Base-by-base conservation (phyloP, 1,139 yeast genomes). In the Yamadazyma conglobata region DNA sequence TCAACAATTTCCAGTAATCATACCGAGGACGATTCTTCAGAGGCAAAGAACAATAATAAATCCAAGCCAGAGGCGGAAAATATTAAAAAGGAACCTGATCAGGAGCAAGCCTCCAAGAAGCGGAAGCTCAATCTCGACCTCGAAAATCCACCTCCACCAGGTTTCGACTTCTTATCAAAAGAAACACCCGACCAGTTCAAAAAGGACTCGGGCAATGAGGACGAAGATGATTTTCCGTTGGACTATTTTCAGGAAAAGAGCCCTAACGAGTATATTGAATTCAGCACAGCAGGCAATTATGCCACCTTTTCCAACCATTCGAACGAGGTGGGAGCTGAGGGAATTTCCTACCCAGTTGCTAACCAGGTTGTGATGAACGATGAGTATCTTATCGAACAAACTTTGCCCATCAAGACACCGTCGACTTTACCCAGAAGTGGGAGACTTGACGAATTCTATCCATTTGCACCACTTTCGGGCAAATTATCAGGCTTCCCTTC, bases 201-300 rank as follows among this genome's bases (percentile, higher is more conserved):
- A 15, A 24, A 27, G 10, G 20, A 33, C 5, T 41, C 38, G 8
- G n/a, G n/a, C n/a, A n/a, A n/a, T n/a, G 37, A 32, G 12, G 56
- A 64, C 27, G 80, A 73, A 34, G 82, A 79, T 41, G 87, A 79
- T 46, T 79, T 80, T 53, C 87, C 88, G 2, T 54, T 80, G 35
- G 88, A 80, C 44, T 80, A 78, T 47, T 71, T 80, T 45, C 47
- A 46, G 20, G 56, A 52, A 21, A 41, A 17, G 4, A 27, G 15
- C 30, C 42, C 44, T 8, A 44, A 51, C 19, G 70, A 64, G 18
- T 64, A 55, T 38, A 58, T 67, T 13, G 47, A 58, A 2, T 44
- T 66, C 27, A 72, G 65, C 30, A 39, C 62, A 6, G 19, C 32
- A 4, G 19, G 34, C 4, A 32, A 32, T 13, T 32, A 29, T 11